These are phyloP conservation scores for Aeminium ludgeri DNA, from an alignment of 495 filamentous ascomycete genomes.

Conservation along the genomic window DNA sequence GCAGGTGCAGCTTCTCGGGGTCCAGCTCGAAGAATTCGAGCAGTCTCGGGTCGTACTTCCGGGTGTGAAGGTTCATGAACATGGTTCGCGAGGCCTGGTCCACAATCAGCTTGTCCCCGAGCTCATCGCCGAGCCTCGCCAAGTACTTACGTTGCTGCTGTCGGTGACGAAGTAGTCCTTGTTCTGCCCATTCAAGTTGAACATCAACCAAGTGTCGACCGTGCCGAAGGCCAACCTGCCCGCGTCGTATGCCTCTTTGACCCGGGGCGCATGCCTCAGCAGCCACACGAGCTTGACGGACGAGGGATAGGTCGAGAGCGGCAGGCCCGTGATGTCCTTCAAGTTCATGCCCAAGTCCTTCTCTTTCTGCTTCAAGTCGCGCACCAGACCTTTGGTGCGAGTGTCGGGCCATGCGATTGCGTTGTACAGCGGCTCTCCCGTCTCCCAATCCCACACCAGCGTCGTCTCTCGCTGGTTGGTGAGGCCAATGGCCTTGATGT, in stretches of 20 bases:
- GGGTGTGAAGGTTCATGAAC: slow-evolving; percentile 84
- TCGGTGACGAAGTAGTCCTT: slow-evolving; percentile 67
- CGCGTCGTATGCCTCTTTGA: slow-evolving; percentile 63
- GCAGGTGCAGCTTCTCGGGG: slow-evolving; percentile 54
- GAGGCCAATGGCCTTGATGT: slow-evolving; percentile 78
- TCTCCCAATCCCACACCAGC: slow-evolving; percentile 75
- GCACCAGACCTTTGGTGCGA: slow-evolving; percentile 59
- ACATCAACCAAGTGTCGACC: slow-evolving; percentile 86
- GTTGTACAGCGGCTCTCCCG: slow-evolving; percentile 73
- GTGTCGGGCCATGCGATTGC: slow-evolving; percentile 94
- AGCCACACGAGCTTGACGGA: slow-evolving; percentile 83
- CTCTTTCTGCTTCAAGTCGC: slow-evolving; percentile 52
- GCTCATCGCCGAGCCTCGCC: too few species aligned
- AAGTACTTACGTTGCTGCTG: slow-evolving; percentile 45
- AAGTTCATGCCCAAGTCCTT: slow-evolving; percentile 45
- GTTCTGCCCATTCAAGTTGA: slow-evolving; percentile 65
- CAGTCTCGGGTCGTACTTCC: slow-evolving; percentile 69
- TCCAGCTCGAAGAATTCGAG: slow-evolving; percentile 75
- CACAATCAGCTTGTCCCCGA: too few species aligned
- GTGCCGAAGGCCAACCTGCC: slow-evolving; percentile 77
- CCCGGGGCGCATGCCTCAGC: slow-evolving; percentile 50
- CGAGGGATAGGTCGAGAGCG: slow-evolving; percentile 86
- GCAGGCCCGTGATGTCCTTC: slow-evolving; percentile 62
- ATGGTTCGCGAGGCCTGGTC: slow-evolving; percentile 63
- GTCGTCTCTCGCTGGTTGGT: slow-evolving; percentile 93